Evolutionary conservation across 2,329 filamentous ascomycete genomes (phyloP).

Genomic region (Thelonectria olida): DNA sequence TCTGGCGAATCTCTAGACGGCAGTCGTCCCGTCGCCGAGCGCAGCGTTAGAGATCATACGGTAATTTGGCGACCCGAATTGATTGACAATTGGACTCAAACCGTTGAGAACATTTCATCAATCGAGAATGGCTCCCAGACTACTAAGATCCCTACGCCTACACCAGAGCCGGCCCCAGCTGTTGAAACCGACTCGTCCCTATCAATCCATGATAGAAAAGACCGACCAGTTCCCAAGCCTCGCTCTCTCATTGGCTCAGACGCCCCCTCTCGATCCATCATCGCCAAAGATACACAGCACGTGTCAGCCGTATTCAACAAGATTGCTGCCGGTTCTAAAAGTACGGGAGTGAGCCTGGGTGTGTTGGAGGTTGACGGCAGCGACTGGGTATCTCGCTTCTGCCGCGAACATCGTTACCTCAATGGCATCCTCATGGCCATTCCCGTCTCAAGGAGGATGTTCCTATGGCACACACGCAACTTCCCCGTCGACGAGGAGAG

Average conservation of each 20-base stretch:
- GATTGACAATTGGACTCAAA: not conserved
- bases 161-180: not conserved
- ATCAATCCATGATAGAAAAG: not conserved
- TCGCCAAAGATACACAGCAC: constrained; percentile 10
- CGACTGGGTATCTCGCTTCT: constrained; percentile 13
- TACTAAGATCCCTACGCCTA: not conserved
- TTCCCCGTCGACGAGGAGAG: constrained; percentile 14
- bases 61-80: not conserved
- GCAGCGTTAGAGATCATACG: not conserved
- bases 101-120: not conserved
- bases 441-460: constrained; percentile 6
- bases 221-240: not conserved
- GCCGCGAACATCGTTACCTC: constrained; percentile 8
- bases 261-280: constrained; percentile 8
- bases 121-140: constrained; percentile 7
- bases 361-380: constrained; percentile 2
- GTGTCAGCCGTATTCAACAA: constrained; percentile 8
- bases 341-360: constrained; percentile 8
- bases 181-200: not conserved
- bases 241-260: constrained; percentile 14
- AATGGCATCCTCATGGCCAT: constrained; percentile 19
- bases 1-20: too few relatives aligned
- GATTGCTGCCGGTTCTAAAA: constrained; percentile 4
- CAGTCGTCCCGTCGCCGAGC: too few relatives aligned
- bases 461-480: constrained; percentile 14